Evolutionary conservation across 2,329 filamentous ascomycete species (phyloP).

Genomic region (Colletotrichum godetiae): DNA sequence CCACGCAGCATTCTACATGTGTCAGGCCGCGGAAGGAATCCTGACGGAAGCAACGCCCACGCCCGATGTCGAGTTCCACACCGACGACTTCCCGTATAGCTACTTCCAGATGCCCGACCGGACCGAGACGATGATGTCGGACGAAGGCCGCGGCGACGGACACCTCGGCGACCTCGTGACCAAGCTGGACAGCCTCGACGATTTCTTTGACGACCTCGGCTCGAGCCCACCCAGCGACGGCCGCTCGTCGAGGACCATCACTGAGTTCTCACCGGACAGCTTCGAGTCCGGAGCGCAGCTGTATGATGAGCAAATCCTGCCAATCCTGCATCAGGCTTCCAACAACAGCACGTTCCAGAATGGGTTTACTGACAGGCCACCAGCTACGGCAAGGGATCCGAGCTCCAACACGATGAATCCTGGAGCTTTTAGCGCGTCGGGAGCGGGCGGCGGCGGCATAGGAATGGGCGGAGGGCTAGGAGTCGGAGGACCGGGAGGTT

Average conservation of each 20-base stretch:
- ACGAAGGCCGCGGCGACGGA: conserved; percentile 78
- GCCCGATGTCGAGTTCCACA: conserved; percentile 91
- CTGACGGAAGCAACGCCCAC: conserved; percentile 73
- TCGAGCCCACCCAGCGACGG: conserved; percentile 69
- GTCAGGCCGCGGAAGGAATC: conserved; percentile 74
- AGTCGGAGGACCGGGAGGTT: no score
- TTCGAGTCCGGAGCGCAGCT: conserved; percentile 83
- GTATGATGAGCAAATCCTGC: conserved; percentile 93
- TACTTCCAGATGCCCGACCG: conserved; percentile 80
- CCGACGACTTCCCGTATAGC: conserved; percentile 86
- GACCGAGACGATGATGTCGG: conserved; percentile 92
- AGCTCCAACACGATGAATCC: conserved; percentile 73
- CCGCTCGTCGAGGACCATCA: conserved; percentile 71
- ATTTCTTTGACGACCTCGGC: conserved; percentile 81
- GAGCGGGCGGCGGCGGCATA: conserved; percentile 39
- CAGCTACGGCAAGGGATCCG: conserved; percentile 68
- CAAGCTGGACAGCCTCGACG: conserved; percentile 82
- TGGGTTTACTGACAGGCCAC: conserved; percentile 81
- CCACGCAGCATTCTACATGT: conserved; percentile 96
- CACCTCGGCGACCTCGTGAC: conserved; percentile 86
- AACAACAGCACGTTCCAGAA: conserved; percentile 87
- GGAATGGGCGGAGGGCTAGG: background rate
- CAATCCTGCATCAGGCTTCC: conserved; percentile 87
- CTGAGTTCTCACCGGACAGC: conserved; percentile 72
- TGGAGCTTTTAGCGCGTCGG: conserved; percentile 63